phyloP scores from a whole-genome alignment of 805 yeast genomes.

The Zygosaccharomyces pseudorouxii region DNA sequence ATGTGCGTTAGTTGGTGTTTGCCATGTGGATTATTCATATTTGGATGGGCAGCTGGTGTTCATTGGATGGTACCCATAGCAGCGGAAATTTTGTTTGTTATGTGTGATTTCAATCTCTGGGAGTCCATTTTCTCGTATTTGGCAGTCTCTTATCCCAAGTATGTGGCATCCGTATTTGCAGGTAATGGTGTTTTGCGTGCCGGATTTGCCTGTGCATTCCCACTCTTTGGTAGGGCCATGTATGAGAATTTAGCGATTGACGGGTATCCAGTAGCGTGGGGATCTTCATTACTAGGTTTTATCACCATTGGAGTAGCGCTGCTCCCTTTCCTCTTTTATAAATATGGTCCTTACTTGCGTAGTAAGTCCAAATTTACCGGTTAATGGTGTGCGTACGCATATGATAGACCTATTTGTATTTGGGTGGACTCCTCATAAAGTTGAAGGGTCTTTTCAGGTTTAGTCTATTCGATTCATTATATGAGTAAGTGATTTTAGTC shows the following conservation, averaged over 20 bases:
- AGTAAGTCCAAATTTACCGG: slow-evolving; percentile 41
- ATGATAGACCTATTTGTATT: not conserved
- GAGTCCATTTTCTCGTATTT: slow-evolving; percentile 50
- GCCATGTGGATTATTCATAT: slow-evolving; percentile 44
- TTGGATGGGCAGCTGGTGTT: slow-evolving; percentile 48
- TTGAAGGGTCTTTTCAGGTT: no score
- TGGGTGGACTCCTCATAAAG: not conserved
- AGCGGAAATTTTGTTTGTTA: slow-evolving; percentile 39
- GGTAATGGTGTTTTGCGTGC: slow-evolving; percentile 51
- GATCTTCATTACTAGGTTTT: slow-evolving; percentile 46
- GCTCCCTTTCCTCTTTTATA: slow-evolving; percentile 45
- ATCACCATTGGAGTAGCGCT: slow-evolving; percentile 40
- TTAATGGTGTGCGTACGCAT: not conserved
- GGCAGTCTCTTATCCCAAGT: slow-evolving; percentile 45
- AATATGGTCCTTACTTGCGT: slow-evolving; percentile 43
- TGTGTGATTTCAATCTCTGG: slow-evolving; percentile 44
- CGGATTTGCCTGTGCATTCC: slow-evolving; percentile 54
- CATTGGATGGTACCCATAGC: slow-evolving; percentile 51
- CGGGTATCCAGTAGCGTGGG: slow-evolving; percentile 60
- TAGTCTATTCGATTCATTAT: no score
- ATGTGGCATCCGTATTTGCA: slow-evolving; percentile 56
- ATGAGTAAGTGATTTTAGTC: no score
- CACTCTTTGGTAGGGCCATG: slow-evolving; percentile 59
- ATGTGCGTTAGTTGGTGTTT: slow-evolving; percentile 40
- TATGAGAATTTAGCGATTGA: slow-evolving; percentile 46